These are phyloP conservation scores for Lecanicillium sp. DNA, from an alignment of 2,329 filamentous ascomycete genomes.

Conservation along the genomic window DNA sequence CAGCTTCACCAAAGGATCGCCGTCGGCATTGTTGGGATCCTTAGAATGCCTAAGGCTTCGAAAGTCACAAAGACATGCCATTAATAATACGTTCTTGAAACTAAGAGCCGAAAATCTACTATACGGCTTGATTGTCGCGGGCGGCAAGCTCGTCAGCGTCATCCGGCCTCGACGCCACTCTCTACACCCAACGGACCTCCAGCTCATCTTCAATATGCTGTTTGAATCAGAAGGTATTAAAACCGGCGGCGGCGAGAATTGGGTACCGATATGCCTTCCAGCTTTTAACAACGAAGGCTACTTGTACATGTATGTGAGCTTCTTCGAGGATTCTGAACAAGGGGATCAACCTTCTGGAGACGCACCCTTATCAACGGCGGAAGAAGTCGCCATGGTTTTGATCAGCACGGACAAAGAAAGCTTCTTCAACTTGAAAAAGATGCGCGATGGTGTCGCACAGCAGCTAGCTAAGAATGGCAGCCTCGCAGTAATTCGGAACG, in stretches of 20 bases:
- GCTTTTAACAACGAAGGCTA: slow-evolving; percentile 97
- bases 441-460: slow-evolving; percentile 53
- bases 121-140: slow-evolving; percentile 89
- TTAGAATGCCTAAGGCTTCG: slow-evolving; percentile 89
- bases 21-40: slow-evolving; percentile 78
- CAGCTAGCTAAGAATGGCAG: slow-evolving; percentile 70
- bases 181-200: slow-evolving; percentile 87
- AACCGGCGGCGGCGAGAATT: slow-evolving; percentile 85
- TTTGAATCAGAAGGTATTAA: slow-evolving; percentile 92
- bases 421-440: slow-evolving; percentile 80
- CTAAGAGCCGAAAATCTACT: slow-evolving; percentile 69
- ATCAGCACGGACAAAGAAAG: slow-evolving; percentile 90
- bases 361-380: slow-evolving; percentile 55
- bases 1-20: slow-evolving; percentile 87
- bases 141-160: slow-evolving; percentile 87
- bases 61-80: slow-evolving; percentile 75
- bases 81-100: slow-evolving; percentile 82
- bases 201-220: slow-evolving; percentile 98
- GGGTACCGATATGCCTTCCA: slow-evolving; percentile 92
- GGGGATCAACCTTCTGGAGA: slow-evolving; percentile 47
- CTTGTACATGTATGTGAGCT: slow-evolving; percentile 98
- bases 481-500: slow-evolving; percentile 64
- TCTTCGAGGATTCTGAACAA: slow-evolving; percentile 55
- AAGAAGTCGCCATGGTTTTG: slow-evolving; percentile 83
- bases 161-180: slow-evolving; percentile 91